Evolutionary conservation across 1,284 basidiomycete species (phyloP), one percentile per base, ranked within the genome.

Genomic region (Melanopsichium pennsylvanicum): DNA sequence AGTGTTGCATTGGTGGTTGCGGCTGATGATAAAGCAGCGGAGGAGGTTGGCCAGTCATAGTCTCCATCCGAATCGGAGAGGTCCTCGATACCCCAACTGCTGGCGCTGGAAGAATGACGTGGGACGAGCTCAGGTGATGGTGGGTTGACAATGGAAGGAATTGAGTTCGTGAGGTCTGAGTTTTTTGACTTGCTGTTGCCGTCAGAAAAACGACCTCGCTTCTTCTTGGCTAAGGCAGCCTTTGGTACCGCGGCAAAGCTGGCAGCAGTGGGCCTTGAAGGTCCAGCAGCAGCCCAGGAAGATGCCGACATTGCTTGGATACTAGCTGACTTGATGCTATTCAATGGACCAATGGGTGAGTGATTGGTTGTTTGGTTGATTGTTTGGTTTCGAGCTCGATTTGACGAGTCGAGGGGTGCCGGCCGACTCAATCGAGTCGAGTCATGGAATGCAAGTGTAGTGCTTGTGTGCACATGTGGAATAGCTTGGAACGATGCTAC

Each of bases 61-160:
- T 69, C 66, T 33, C 66, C 66, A 34, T 69, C 66, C 16, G 66
- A 69, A 27, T 69, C 66, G 19, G 66, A 69, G 22, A 59, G 51
- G 15, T 63, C 60, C 10, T 57, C 60, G 33, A 63, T 57, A n/a
- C 66, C 66, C 60, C 66, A 69, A 41, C 66, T 60, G 39, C 60
- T 51, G 21, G 66, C 59, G 26, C 66, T 69, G 22, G 66, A 63
- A 2, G 66, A 63, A 34, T 59, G 50, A 19, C 60, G 32, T 7
- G 66, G 56, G 6, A 69, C 66, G 25, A 68, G 52, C 35, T 57
- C 44, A 2, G 58, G 64, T 9, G 64, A 68, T 6, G 54, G 44
- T 7, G 64, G 64, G 12, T 61, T 55, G 27, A 68, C 49, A 18
- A 68, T 68, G 4, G 64, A 52, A 7, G 64, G 64, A 19, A 61